A percentile compares a stretch with the other conserved stretches of the same genome.
phyloP scores from a whole-genome alignment of 225 moss, liverwort and hornwort genomes.

The Anthoceros angustus region DNA sequence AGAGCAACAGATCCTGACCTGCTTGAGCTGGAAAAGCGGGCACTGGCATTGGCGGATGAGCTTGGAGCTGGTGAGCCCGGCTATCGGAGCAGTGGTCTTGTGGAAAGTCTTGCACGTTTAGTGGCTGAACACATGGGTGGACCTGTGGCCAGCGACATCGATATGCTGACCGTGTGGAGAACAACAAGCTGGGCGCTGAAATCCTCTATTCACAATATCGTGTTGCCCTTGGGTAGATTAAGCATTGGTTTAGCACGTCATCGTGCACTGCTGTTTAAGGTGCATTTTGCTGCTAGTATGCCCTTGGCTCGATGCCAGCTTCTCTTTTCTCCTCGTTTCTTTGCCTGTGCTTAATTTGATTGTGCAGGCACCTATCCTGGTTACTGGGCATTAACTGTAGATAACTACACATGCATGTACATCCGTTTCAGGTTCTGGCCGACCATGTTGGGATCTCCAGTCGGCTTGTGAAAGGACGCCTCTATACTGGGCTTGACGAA shows the following conservation, averaged over 20 bases:
- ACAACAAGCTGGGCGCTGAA: slow-evolving; percentile 15
- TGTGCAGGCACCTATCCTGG: not conserved
- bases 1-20: slow-evolving; percentile 20
- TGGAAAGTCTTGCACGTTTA: slow-evolving; percentile 18
- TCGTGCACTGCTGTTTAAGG: slow-evolving; percentile 33
- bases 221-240: slow-evolving; percentile 20
- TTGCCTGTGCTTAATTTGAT: not conserved
- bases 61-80: slow-evolving; percentile 4
- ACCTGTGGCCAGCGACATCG: slow-evolving; percentile 19
- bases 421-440: slow-evolving; percentile 23
- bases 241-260: slow-evolving; percentile 28
- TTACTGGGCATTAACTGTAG: not conserved
- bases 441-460: slow-evolving; percentile 27
- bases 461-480: slow-evolving; percentile 26
- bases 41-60: slow-evolving; percentile 4
- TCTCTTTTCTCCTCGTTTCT: not conserved
- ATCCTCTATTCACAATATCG: slow-evolving; percentile 11
- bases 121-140: slow-evolving; percentile 33
- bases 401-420: not conserved
- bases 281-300: not conserved
- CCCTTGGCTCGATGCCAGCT: not conserved
- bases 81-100: slow-evolving; percentile 10
- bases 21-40: slow-evolving; percentile 14
- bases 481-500: slow-evolving; percentile 32
- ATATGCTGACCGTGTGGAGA: slow-evolving; percentile 20